Conservation (phyloP, 352 stramenopile species). For the Phytopythium ostracodes region DNA sequence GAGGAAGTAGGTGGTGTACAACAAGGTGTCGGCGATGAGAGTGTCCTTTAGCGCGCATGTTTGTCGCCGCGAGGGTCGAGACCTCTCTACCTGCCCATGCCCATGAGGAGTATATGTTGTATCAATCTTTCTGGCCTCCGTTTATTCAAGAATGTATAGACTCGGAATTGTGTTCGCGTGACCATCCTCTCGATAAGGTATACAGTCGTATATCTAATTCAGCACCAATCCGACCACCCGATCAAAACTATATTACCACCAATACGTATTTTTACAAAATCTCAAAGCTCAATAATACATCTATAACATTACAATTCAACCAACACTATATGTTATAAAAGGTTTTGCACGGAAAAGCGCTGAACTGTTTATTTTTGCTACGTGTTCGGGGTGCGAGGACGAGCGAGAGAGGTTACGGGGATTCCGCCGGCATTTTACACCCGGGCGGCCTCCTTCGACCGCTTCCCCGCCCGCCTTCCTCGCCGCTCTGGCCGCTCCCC, state of each 20-base stretch:
- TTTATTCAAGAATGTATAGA: neutral
- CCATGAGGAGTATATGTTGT: too few relatives aligned
- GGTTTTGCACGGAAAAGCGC: neutral
- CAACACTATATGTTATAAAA: neutral
- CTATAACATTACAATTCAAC: neutral
- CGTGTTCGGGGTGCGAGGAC: conserved; percentile 1
- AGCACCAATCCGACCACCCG: neutral
- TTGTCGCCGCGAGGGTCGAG: too few relatives aligned
- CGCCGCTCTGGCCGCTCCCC: neutral
- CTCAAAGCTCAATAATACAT: too few relatives aligned
- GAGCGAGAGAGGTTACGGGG: neutral
- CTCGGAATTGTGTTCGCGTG: too few relatives aligned
- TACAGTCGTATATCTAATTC: neutral
- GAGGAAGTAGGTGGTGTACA: neutral
- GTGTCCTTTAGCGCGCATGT: too few relatives aligned
- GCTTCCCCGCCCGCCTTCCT: neutral
- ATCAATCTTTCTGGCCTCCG: neutral
- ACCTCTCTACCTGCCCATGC: too few relatives aligned
- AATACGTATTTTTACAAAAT: neutral
- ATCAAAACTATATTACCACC: neutral
- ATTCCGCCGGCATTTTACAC: neutral
- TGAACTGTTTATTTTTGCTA: neutral
- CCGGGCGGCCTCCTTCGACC: neutral
- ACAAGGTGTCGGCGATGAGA: too few relatives aligned
- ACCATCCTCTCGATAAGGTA: neutral